Evolutionary conservation across 1,284 basidiomycete genomes (phyloP).

Genomic region (Boletus albobrunnescens): DNA sequence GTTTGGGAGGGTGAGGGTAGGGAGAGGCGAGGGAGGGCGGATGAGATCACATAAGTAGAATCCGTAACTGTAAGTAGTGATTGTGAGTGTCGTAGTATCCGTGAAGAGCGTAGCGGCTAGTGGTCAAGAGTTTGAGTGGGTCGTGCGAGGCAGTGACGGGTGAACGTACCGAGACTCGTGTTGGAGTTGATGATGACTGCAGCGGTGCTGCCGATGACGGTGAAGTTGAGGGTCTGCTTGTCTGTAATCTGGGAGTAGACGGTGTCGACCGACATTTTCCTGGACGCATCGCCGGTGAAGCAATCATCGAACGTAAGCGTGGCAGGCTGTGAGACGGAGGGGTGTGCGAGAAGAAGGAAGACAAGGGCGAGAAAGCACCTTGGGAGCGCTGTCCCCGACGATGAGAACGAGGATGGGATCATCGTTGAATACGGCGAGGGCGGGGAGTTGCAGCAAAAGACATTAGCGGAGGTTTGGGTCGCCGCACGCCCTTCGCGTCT

Average conservation of each 20-base stretch:
- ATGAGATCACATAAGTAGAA: slow-evolving; percentile 74
- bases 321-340: slow-evolving; percentile 45
- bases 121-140: neutral
- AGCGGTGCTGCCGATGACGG: slow-evolving; percentile 57
- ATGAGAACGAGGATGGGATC: slow-evolving; percentile 8
- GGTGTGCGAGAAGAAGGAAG: slow-evolving; percentile 22
- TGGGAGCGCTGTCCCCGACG: slow-evolving; percentile 1
- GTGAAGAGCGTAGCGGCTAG: slow-evolving; percentile 78
- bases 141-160: slow-evolving; percentile 2
- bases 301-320: slow-evolving; percentile 56
- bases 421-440: slow-evolving; percentile 22
- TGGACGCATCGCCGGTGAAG: slow-evolving; percentile 48
- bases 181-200: slow-evolving; percentile 58
- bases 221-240: slow-evolving; percentile 57
- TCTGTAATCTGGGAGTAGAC: slow-evolving; percentile 73
- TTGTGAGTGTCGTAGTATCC: slow-evolving; percentile 74
- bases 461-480: no score
- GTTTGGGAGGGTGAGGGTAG: slow-evolving; percentile 34
- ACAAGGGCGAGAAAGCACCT: slow-evolving; percentile 9
- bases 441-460: slow-evolving; percentile 9
- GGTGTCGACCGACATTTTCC: slow-evolving; percentile 63
- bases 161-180: slow-evolving; percentile 54
- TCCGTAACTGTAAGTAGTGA: slow-evolving; percentile 65
- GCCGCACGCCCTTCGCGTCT: no score
- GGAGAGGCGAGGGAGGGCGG: slow-evolving; percentile 68